phyloP scores from a whole-genome alignment of 768 basidiomycete genomes.

The Galerina sulciceps region DNA sequence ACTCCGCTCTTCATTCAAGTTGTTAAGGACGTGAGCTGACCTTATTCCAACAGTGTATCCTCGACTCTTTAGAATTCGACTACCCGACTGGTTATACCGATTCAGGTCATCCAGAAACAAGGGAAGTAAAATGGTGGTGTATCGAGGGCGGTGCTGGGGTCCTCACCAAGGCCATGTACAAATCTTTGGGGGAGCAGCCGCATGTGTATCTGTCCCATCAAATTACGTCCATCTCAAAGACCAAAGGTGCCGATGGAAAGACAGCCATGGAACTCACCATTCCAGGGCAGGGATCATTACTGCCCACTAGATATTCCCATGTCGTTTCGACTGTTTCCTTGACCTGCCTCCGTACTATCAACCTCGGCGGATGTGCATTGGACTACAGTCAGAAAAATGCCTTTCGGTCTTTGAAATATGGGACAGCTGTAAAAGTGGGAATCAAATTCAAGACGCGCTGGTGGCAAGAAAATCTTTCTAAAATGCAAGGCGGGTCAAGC shows the following conservation, averaged over 20 bases:
- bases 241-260: not conserved
- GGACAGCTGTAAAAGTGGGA: constrained; percentile 36
- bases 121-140: constrained; percentile 19
- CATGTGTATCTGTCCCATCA: not conserved
- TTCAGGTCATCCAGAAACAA: not conserved
- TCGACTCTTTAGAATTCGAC: constrained; percentile 19
- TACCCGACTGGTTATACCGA: constrained; percentile 10
- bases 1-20: not conserved
- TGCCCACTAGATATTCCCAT: constrained; percentile 17
- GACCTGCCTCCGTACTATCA: constrained; percentile 29
- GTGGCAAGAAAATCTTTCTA: constrained; percentile 28
- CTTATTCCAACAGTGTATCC: not conserved
- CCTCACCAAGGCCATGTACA: constrained; percentile 15
- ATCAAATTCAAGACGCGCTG: constrained; percentile 38
- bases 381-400: constrained; percentile 33
- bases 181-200: not conserved
- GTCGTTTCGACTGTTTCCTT: constrained; percentile 39
- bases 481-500: constrained; percentile 9
- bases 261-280: constrained; percentile 6
- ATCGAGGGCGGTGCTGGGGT: constrained; percentile 25
- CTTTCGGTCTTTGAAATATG: constrained; percentile 33
- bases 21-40: not conserved
- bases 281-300: not conserved
- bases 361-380: constrained; percentile 27
- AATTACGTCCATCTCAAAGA: constrained; percentile 9